These are phyloP conservation scores for Blechomonas ayalai DNA, from an alignment of 208 protist species.

Conservation along the genomic window DNA sequence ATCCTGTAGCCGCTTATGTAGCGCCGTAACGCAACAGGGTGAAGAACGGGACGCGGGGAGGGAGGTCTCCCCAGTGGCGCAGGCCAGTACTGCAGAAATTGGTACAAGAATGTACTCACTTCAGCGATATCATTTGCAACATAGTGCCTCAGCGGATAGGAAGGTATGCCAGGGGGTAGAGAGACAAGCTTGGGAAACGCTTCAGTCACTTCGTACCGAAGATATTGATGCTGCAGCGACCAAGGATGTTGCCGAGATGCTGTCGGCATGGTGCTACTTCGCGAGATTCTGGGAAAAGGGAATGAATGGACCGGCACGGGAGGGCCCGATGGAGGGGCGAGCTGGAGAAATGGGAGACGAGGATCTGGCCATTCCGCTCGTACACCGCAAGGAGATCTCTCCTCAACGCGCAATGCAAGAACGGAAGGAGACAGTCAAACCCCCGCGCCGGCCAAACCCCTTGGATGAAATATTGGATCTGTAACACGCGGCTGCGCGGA, in stretches of 20 bases:
- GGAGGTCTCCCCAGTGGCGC: no score
- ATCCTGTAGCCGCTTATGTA: no score
- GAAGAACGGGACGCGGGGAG: no score
- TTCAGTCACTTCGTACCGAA: constrained; percentile 29
- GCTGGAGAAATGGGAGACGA: not conserved
- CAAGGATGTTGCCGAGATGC: constrained; percentile 37
- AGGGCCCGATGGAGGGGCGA: not conserved
- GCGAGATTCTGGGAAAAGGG: constrained; percentile 41
- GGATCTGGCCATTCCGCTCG: constrained; percentile 8
- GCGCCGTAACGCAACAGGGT: no score
- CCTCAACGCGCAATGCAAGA: not conserved
- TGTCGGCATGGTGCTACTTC: constrained; percentile 61
- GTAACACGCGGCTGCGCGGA: no score
- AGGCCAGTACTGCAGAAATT: no score
- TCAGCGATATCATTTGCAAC: constrained; percentile 10
- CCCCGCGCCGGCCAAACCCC: constrained; percentile 31
- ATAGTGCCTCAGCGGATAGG: not conserved
- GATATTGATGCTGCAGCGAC: constrained; percentile 22
- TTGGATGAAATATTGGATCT: constrained; percentile 53
- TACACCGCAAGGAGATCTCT: constrained; percentile 6
- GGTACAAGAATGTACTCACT: constrained; percentile 12
- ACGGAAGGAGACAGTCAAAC: constrained; percentile 4
- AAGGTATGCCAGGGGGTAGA: constrained; percentile 9
- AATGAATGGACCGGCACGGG: constrained; percentile 33
- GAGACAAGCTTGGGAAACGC: constrained; percentile 40